Evolutionary conservation across 163 green algal species (phyloP).

Genomic region (Chlorella variabilis): DNA sequence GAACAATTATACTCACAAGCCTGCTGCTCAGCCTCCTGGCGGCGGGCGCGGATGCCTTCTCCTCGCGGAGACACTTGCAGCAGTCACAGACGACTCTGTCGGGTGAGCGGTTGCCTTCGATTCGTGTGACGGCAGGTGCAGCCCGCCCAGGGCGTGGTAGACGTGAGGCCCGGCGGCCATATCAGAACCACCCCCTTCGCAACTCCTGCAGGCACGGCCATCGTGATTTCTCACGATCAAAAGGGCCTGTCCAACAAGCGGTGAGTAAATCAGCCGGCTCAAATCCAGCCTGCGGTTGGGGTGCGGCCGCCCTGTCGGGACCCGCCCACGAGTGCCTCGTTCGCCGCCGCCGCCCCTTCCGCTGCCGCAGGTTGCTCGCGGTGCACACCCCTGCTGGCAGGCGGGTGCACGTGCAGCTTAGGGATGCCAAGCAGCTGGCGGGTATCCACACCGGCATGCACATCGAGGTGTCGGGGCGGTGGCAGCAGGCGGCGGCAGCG

Average conservation of each 20-base stretch:
- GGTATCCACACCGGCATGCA: conserved; percentile 20
- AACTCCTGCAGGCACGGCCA: conserved; percentile 17
- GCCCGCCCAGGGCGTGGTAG: neutral
- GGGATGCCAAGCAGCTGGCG: neutral
- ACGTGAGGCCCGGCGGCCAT: too few species aligned
- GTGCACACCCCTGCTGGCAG: conserved; percentile 9
- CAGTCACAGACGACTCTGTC: neutral
- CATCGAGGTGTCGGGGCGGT: conserved; percentile 1
- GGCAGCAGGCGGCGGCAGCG: neutral
- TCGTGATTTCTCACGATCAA: neutral
- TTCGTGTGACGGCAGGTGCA: too few species aligned
- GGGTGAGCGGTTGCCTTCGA: neutral
- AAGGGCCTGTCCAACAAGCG: neutral
- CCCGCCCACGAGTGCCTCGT: too few species aligned
- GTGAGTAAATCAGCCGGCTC: too few species aligned
- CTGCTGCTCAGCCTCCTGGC: neutral
- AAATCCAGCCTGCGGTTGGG: too few species aligned
- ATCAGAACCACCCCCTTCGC: too few species aligned
- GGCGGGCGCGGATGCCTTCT: too few species aligned
- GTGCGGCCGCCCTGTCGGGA: neutral
- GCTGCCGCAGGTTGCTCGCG: conserved; percentile 12
- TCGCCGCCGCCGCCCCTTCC: too few species aligned
- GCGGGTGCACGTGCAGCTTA: neutral
- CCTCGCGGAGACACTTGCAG: neutral
- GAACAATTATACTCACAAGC: too few species aligned